A percentile compares a stretch with the other conserved stretches of the same genome.
Conservation (phyloP, 768 basidiomycete genomes). For the Lactarius deliciosus region DNA sequence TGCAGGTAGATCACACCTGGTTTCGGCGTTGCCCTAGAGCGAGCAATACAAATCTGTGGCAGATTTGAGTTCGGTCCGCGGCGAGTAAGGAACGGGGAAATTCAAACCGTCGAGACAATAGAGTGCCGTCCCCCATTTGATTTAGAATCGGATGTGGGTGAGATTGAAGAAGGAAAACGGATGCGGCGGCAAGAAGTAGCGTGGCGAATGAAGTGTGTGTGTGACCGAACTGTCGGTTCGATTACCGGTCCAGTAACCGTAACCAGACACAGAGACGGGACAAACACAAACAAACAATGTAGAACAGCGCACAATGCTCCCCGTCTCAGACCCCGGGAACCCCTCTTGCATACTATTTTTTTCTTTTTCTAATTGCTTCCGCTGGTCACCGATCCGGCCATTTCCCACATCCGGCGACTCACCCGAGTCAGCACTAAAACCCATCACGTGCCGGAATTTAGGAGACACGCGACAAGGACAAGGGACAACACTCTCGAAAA, state of each 20-base stretch:
- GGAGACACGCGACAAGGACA: too few relatives aligned
- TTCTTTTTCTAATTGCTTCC: neutral
- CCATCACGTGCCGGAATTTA: neutral
- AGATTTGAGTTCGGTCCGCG: conserved; percentile 25
- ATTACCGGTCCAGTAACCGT: conserved; percentile 8
- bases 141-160: conserved; percentile 4
- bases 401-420: neutral
- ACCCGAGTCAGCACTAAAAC: neutral
- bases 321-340: conserved; percentile 12
- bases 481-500: neutral
- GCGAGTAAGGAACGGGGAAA: conserved; percentile 14
- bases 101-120: conserved; percentile 25
- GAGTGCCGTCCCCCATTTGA: conserved; percentile 22
- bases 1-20: conserved; percentile 24
- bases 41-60: conserved; percentile 11
- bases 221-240: conserved; percentile 17
- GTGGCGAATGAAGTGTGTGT: conserved; percentile 3
- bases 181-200: conserved; percentile 10
- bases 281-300: neutral
- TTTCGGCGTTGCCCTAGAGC: conserved; percentile 21
- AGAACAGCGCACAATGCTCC: neutral
- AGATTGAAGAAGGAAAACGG: conserved; percentile 20
- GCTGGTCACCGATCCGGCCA: neutral
- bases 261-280: conserved; percentile 7
- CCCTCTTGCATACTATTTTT: neutral